phyloP scores from a whole-genome alignment of 495 filamentous ascomycete species.

The Staphylotrichum tortipilum region DNA sequence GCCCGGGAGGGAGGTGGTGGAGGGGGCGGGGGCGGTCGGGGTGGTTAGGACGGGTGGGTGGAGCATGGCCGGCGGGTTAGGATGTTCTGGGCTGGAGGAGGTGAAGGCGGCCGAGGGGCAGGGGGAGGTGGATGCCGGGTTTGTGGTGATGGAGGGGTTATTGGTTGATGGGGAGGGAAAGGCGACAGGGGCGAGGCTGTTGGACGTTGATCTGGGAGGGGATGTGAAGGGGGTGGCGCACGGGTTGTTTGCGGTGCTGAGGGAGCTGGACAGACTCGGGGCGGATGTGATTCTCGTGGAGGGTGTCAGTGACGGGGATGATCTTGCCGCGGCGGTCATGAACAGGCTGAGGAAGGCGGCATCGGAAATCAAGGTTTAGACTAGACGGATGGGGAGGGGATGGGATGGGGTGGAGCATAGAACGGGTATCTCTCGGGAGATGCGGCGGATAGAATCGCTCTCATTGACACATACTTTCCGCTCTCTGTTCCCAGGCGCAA shows the following conservation, averaged over 20 bases:
- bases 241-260: slow-evolving; percentile 75
- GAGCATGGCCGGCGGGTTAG: slow-evolving; percentile 27
- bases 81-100: slow-evolving; percentile 8
- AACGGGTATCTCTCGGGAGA: too few species aligned
- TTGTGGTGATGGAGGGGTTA: slow-evolving; percentile 28
- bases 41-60: slow-evolving; percentile 40
- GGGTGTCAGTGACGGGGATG: slow-evolving; percentile 71
- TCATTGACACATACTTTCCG: too few species aligned
- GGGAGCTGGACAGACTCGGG: slow-evolving; percentile 69
- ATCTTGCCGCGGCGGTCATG: slow-evolving; percentile 92
- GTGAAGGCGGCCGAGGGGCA: slow-evolving; percentile 17
- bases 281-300: slow-evolving; percentile 89
- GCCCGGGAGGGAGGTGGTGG: slow-evolving; percentile 14
- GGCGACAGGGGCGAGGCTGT: slow-evolving; percentile 27
- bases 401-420: too few species aligned
- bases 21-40: slow-evolving; percentile 21
- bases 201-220: slow-evolving; percentile 58
- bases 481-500: too few species aligned
- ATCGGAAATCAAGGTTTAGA: slow-evolving; percentile 41
- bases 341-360: slow-evolving; percentile 90
- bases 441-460: too few species aligned
- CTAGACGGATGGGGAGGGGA: slow-evolving; percentile 11
- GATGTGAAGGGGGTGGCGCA: slow-evolving; percentile 67
- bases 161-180: slow-evolving; percentile 17
- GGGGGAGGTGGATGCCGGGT: slow-evolving; percentile 1